Conservation (phyloP, 2,329 filamentous ascomycete species). For the Thermomyces lanuginosus region DNA sequence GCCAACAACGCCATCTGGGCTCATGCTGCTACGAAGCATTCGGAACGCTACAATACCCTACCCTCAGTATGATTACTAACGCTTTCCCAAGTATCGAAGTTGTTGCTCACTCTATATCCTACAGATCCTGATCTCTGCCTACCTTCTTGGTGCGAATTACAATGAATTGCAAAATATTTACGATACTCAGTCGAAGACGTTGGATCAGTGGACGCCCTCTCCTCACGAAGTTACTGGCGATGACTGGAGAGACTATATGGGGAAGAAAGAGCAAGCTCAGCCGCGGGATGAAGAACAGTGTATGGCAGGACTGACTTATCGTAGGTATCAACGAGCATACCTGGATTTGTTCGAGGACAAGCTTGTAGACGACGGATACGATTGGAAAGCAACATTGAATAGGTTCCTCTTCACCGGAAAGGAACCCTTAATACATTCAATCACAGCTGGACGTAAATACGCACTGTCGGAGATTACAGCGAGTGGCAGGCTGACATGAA, state of each 20-base stretch:
- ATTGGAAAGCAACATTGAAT: slow-evolving; percentile 64
- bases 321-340: slow-evolving; percentile 69
- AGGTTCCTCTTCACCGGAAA: slow-evolving; percentile 55
- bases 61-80: too few relatives aligned
- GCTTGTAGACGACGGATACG: slow-evolving; percentile 57
- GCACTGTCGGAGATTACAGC: slow-evolving; percentile 6
- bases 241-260: slow-evolving; percentile 78
- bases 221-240: slow-evolving; percentile 66
- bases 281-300: too few relatives aligned
- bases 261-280: slow-evolving; percentile 55
- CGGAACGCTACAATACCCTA: too few relatives aligned
- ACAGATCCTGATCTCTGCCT: slow-evolving; percentile 64
- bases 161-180: slow-evolving; percentile 66
- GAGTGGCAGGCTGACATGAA: slow-evolving; percentile 14
- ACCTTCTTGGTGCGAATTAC: slow-evolving; percentile 60
- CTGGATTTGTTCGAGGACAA: slow-evolving; percentile 94
- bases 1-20: slow-evolving; percentile 74
- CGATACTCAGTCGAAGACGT: slow-evolving; percentile 51
- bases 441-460: slow-evolving; percentile 59
- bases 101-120: not conserved
- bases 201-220: slow-evolving; percentile 70
- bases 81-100: too few relatives aligned
- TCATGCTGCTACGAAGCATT: slow-evolving; percentile 38
- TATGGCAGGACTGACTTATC: too few relatives aligned
- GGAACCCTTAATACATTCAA: slow-evolving; percentile 61